Conservation (phyloP, 2,329 filamentous ascomycete genomes). For the Pyricularia pennisetigena region DNA sequence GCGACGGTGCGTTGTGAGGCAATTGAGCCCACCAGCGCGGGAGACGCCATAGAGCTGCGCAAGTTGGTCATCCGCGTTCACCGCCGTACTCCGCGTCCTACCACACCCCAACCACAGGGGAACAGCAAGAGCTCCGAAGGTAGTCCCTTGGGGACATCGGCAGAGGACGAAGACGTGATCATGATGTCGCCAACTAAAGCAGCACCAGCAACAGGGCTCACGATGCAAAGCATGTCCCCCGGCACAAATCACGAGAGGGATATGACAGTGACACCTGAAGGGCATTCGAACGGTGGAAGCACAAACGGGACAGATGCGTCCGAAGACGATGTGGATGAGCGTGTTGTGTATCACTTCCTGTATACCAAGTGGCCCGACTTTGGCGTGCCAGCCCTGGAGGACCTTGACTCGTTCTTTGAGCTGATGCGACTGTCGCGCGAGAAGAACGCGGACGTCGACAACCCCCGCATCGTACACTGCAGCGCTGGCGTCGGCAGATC, state of each 20-base stretch:
- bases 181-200: constrained; percentile 11
- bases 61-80: constrained; percentile 52
- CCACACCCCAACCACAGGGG: not conserved
- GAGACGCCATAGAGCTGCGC: constrained; percentile 60
- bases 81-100: constrained; percentile 1
- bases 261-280: not conserved
- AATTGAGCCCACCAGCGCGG: constrained; percentile 41
- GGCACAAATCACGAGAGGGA: not conserved
- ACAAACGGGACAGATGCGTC: constrained; percentile 10
- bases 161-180: constrained; percentile 9
- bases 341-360: constrained; percentile 71
- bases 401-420: constrained; percentile 57
- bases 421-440: constrained; percentile 59
- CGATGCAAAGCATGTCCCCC: not conserved
- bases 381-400: constrained; percentile 62
- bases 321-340: constrained; percentile 32
- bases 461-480: constrained; percentile 76
- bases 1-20: constrained; percentile 61
- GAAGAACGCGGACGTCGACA: constrained; percentile 43
- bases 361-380: constrained; percentile 90
- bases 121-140: not conserved
- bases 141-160: not conserved
- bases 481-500: constrained; percentile 90
- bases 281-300: not conserved
- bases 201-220: constrained; percentile 5